Evolutionary conservation across 2,329 filamentous ascomycete species (phyloP).

Genomic region (Geosmithia morbida): DNA sequence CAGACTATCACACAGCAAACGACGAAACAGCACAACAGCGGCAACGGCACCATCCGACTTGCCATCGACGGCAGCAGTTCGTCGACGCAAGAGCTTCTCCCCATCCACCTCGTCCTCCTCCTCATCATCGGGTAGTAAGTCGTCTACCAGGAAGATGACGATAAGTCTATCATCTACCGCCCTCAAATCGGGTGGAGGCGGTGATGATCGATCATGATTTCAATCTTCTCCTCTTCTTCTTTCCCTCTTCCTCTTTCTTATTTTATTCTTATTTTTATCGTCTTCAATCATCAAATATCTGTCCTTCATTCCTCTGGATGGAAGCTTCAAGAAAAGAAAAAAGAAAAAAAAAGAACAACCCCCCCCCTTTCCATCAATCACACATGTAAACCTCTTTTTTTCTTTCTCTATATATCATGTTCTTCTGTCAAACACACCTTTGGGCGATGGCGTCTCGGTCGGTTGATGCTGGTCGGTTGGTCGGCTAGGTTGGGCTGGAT

Average conservation of each 20-base stretch:
- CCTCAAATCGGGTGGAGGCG: slow-evolving; percentile 23
- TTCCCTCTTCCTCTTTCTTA: background rate
- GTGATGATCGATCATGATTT: slow-evolving; percentile 20
- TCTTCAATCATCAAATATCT: no score
- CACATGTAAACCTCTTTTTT: no score
- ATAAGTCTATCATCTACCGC: slow-evolving; percentile 36
- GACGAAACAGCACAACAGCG: slow-evolving; percentile 39
- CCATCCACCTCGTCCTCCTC: background rate
- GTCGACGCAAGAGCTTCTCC: slow-evolving; percentile 25
- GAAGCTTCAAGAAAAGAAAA: no score
- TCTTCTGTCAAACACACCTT: background rate
- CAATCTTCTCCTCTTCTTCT: background rate
- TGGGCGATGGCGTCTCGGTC: background rate
- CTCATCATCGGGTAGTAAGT: slow-evolving; percentile 11
- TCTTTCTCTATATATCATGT: no score
- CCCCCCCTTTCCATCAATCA: no score
- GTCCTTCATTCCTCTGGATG: no score
- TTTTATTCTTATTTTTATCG: background rate
- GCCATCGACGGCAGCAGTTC: slow-evolving; percentile 13
- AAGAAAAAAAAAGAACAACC: no score
- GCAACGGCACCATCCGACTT: slow-evolving; percentile 14
- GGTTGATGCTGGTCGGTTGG: background rate
- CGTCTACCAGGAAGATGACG: slow-evolving; percentile 37
- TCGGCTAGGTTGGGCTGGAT: background rate
- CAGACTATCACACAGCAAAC: slow-evolving; percentile 57